A percentile compares a stretch with the other conserved stretches of the same genome.
Evolutionary conservation across 2,329 filamentous ascomycete species (phyloP).

Genomic region (Aspergillus unguis): DNA sequence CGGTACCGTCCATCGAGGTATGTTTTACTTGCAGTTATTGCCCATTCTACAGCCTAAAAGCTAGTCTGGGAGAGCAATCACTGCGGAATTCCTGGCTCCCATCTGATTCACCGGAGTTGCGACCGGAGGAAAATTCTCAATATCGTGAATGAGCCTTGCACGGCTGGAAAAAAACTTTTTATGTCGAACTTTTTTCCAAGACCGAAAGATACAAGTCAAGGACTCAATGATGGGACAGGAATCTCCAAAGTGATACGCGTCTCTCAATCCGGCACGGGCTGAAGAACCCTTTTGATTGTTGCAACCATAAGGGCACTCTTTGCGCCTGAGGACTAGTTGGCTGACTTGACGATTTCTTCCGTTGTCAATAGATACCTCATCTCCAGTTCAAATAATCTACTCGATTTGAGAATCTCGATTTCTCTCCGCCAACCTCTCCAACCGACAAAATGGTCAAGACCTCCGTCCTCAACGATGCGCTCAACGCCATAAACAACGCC

Average conservation of each 20-base stretch:
- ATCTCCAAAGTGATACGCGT: constrained; percentile 41
- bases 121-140: constrained; percentile 6
- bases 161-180: constrained; percentile 1
- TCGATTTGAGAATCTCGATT: constrained; percentile 52
- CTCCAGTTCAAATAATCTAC: constrained; percentile 23
- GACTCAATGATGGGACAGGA: constrained; percentile 3
- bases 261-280: constrained; percentile 54
- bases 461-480: constrained; percentile 98
- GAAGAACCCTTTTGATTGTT: constrained; percentile 60
- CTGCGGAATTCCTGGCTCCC: constrained; percentile 19
- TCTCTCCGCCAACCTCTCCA: constrained; percentile 21
- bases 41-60: constrained; percentile 35
- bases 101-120: constrained; percentile 14
- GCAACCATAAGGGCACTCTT: constrained; percentile 59
- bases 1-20: constrained; percentile 39
- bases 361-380: constrained; percentile 34
- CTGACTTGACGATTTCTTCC: constrained; percentile 46
- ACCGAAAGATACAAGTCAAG: not conserved
- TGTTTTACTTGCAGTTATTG: constrained; percentile 28
- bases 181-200: not conserved
- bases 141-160: not conserved
- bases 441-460: constrained; percentile 97
- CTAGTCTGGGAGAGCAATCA: constrained; percentile 47
- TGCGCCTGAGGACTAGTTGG: constrained; percentile 63
- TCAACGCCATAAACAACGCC: constrained; percentile 99